These are phyloP conservation scores for Omphalotus olearius DNA, from an alignment of 1,284 basidiomycete genomes.

Conservation along the genomic window DNA sequence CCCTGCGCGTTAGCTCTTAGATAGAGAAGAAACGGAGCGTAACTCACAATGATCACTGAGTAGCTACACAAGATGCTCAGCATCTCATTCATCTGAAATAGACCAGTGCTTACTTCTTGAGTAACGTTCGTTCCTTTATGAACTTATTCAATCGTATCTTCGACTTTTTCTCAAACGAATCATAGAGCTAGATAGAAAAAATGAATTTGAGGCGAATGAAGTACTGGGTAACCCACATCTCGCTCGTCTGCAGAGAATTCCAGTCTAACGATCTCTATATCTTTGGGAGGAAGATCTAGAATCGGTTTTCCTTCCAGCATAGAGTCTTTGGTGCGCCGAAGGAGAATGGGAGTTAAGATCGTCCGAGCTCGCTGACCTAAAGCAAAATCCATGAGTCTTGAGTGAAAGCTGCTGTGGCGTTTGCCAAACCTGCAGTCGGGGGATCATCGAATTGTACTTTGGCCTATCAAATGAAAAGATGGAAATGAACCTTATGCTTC, in stretches of 20 bases:
- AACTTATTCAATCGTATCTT: constrained; percentile 55
- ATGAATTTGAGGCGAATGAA: neutral
- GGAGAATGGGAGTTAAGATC: constrained; percentile 53
- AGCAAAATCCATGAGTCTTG: constrained; percentile 1
- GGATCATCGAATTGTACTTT: constrained; percentile 51
- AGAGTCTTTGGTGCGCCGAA: constrained; percentile 61
- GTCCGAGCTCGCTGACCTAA: constrained; percentile 49
- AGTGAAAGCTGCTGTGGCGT: neutral
- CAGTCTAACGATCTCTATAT: constrained; percentile 52
- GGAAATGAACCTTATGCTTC: too few relatives aligned
- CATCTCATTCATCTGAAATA: neutral
- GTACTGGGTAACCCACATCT: constrained; percentile 36
- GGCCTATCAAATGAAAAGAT: constrained; percentile 28
- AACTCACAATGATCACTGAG: constrained; percentile 40
- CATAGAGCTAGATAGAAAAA: constrained; percentile 46
- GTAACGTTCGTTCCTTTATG: constrained; percentile 48
- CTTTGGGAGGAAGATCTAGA: constrained; percentile 53
- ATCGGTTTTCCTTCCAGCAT: constrained; percentile 57
- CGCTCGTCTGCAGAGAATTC: constrained; percentile 60
- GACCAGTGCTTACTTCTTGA: constrained; percentile 52
- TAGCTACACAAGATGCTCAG: constrained; percentile 31
- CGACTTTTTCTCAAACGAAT: constrained; percentile 50
- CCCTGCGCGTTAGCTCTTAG: constrained; percentile 1
- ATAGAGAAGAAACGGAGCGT: neutral
- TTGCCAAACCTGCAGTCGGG: constrained; percentile 43